A percentile compares a stretch with the other conserved stretches of the same genome.
Evolutionary conservation across 306 rosid genomes (phyloP).

Genomic region (Elaeagnus macrophylla): DNA sequence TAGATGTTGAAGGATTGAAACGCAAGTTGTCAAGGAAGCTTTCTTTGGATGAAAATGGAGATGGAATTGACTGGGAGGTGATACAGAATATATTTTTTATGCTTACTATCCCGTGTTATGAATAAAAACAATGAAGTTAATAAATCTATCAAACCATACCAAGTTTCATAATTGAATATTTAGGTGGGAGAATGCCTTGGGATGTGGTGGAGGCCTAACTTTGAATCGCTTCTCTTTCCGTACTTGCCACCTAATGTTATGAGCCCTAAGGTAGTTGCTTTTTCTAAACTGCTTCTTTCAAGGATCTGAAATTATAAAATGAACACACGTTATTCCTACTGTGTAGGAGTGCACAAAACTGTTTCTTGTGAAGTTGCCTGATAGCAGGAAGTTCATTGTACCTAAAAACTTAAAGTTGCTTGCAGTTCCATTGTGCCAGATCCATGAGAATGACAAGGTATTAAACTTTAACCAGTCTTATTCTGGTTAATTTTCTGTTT

Average conservation of each 20-base stretch:
- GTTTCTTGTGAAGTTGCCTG: conserved; percentile 70
- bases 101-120: conserved; percentile 1
- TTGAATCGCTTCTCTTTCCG: conserved; percentile 52
- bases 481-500: neutral
- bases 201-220: conserved; percentile 81
- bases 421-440: conserved; percentile 77
- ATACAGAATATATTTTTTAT: neutral
- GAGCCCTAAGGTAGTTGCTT: conserved; percentile 53
- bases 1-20: conserved; percentile 69
- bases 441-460: conserved; percentile 69
- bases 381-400: conserved; percentile 52
- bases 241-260: conserved; percentile 46
- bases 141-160: conserved; percentile 1
- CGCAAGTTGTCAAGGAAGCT: conserved; percentile 74
- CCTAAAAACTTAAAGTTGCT: conserved; percentile 71
- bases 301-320: neutral
- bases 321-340: conserved; percentile 12
- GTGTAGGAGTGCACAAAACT: conserved; percentile 77
- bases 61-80: conserved; percentile 84
- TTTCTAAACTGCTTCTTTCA: conserved; percentile 1
- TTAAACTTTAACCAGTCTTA: neutral
- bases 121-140: neutral
- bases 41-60: conserved; percentile 35
- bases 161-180: neutral
- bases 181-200: conserved; percentile 87